phyloP scores from a whole-genome alignment of 176 grass and related monocot genomes.

The Alloteropsis semialata region DNA sequence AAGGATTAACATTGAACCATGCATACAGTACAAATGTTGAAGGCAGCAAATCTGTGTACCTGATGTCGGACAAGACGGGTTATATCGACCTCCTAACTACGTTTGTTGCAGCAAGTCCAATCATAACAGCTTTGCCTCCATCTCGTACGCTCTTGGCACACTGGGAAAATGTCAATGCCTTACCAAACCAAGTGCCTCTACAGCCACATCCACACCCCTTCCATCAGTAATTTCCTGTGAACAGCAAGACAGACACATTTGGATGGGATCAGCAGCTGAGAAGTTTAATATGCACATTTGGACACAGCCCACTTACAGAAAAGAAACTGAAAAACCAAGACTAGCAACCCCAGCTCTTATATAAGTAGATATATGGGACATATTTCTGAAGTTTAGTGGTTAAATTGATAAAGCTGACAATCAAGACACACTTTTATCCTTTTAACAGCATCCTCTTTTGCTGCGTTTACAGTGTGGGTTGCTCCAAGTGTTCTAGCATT shows the following conservation, averaged over 20 bases:
- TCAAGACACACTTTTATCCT: slow-evolving; percentile 66
- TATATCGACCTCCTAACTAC: slow-evolving; percentile 88
- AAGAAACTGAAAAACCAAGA: not conserved
- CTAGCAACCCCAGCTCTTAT: not conserved
- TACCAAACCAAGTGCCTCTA: slow-evolving; percentile 97
- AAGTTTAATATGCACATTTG: not conserved
- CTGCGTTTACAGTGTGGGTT: slow-evolving; percentile 81
- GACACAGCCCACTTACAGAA: not conserved
- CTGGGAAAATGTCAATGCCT: too few species aligned
- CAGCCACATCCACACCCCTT: slow-evolving; percentile 91
- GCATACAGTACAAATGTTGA: not conserved
- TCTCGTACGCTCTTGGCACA: slow-evolving; percentile 88
- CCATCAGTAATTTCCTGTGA: slow-evolving; percentile 91
- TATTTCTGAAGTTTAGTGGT: not conserved
- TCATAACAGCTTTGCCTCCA: slow-evolving; percentile 99
- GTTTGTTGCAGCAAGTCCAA: slow-evolving; percentile 79
- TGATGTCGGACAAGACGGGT: slow-evolving; percentile 87
- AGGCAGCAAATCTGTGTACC: slow-evolving; percentile 33
- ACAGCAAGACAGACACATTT: slow-evolving; percentile 15
- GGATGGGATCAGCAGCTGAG: not conserved
- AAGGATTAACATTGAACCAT: not conserved
- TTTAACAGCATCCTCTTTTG: slow-evolving; percentile 88
- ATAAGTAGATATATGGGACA: not conserved
- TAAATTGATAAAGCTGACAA: not conserved
- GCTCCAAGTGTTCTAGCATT: slow-evolving; percentile 83